Conservation (phyloP, 306 rosid genomes). For the Lathyrus tuberosus region DNA sequence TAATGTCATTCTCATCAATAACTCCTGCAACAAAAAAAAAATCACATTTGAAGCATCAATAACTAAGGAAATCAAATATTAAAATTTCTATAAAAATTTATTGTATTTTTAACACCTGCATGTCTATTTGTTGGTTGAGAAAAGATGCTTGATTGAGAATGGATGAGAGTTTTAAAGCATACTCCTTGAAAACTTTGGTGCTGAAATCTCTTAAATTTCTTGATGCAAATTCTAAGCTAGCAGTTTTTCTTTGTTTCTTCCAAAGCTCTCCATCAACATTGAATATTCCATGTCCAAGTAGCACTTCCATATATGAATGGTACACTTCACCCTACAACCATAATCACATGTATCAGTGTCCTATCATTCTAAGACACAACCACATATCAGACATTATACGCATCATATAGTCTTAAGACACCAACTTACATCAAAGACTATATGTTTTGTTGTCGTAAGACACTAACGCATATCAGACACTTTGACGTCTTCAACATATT, state of each 20-base stretch:
- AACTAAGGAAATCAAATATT: background rate
- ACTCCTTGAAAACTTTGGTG: constrained; percentile 74
- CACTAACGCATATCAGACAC: background rate
- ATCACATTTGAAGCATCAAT: constrained; percentile 13
- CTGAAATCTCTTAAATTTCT: constrained; percentile 90
- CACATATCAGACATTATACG: no score
- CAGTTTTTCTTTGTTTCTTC: constrained; percentile 92
- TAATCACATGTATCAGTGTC: background rate
- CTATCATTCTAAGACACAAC: no score
- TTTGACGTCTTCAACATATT: background rate
- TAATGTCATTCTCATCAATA: constrained; percentile 94
- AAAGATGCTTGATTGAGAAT: constrained; percentile 62
- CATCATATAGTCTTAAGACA: no score
- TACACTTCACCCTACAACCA: constrained; percentile 75
- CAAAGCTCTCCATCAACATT: constrained; percentile 86
- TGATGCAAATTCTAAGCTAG: constrained; percentile 92
- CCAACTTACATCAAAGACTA: background rate
- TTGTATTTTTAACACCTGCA: constrained; percentile 64
- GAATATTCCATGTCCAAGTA: constrained; percentile 94
- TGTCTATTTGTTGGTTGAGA: constrained; percentile 64
- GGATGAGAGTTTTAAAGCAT: constrained; percentile 61
- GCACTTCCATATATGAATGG: constrained; percentile 88
- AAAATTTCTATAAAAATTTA: background rate
- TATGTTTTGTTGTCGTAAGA: no score
- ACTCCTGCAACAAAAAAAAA: constrained; percentile 52